Conservation (phyloP, 2,329 filamentous ascomycete genomes). For the Pseudopithomyces chartarum region DNA sequence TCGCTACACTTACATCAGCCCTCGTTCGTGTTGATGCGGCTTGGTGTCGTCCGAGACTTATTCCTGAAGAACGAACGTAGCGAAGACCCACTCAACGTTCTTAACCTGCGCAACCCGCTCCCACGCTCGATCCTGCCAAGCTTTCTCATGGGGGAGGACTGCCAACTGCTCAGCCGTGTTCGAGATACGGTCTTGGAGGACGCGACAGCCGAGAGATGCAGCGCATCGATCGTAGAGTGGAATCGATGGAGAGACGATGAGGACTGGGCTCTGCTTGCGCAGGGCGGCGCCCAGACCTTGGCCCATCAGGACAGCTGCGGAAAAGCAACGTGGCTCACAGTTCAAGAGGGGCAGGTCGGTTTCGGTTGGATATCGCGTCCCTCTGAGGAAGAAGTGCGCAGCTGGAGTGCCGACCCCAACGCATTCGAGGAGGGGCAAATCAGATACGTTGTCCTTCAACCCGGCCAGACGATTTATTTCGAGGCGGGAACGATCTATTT, state of each 20-base stretch:
- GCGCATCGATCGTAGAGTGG: constrained; percentile 11
- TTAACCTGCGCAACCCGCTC: constrained; percentile 16
- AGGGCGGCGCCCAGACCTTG: constrained; percentile 18
- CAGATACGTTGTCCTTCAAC: constrained; percentile 16
- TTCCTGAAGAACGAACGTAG: constrained; percentile 10
- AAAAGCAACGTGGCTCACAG: constrained; percentile 19
- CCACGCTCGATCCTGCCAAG: constrained; percentile 13
- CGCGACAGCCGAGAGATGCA: constrained; percentile 14
- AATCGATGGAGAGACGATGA: constrained; percentile 18
- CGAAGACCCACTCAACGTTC: constrained; percentile 16
- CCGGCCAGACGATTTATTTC: constrained; percentile 20
- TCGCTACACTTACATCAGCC: constrained; percentile 11
- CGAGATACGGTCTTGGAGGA: constrained; percentile 5
- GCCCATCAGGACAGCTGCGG: constrained; percentile 18
- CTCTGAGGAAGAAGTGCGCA: constrained; percentile 11
- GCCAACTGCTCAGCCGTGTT: constrained; percentile 12
- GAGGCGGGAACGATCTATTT: constrained; percentile 19
- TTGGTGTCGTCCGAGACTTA: constrained; percentile 2
- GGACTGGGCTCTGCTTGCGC: constrained; percentile 18
- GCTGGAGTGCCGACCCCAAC: constrained; percentile 12
- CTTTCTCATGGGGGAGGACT: constrained; percentile 15
- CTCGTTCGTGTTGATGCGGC: constrained; percentile 10
- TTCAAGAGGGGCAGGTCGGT: constrained; percentile 8
- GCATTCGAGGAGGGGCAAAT: constrained; percentile 13
- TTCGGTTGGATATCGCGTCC: constrained; percentile 18